Base-by-base conservation (phyloP, 2,329 filamentous ascomycete genomes). In the Claviceps purpurea region DNA sequence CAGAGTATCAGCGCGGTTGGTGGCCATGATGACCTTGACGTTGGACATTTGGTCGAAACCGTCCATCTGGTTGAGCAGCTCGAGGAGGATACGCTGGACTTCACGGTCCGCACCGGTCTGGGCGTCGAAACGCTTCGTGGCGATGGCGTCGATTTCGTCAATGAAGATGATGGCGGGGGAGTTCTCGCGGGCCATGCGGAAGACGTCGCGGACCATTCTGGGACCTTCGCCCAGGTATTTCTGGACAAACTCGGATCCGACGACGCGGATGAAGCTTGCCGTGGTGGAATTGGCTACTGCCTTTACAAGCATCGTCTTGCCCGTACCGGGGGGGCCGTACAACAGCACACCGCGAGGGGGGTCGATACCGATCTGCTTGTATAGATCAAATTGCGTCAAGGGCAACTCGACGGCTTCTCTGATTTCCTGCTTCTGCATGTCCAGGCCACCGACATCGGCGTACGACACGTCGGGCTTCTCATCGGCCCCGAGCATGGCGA, bases 401-500 rank as follows among this genome's bases (percentile, higher is more conserved):
- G 93, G 93, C 58, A 98, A 77, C 76, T 98, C 93, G 51, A 98
- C 93, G 11, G 93, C 93, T 73, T 98, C 93, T 59, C 93, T 81
- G 58, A 98, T 98, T 71, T 98, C 93, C 73, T 98, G 93, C 76
- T 98, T 98, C 73, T 98, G 93, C 93, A 98, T 98, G 64, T 98
- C 93, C 59, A 97, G 73, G 48, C 93, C 93, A 75, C 93, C 93
- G 56, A 98, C 93, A 69, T 98, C 93, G 56, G 90, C 91, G 64
- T 98, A 98, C 44, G 90, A 95, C 55, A 98, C 88, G 69, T 98
- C 93, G 38, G 93, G 93, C 78, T 97, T 98, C 79, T 98, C 93
- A 64, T 95, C 87, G 53, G 85, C 79, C 55, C 91, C 91, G 51
- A 98, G 80, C 93, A 98, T 98, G 58, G 93, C 93, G 67, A 98